Base-by-base conservation (phyloP, 768 basidiomycete genomes). In the Rhodotorula paludigena region DNA sequence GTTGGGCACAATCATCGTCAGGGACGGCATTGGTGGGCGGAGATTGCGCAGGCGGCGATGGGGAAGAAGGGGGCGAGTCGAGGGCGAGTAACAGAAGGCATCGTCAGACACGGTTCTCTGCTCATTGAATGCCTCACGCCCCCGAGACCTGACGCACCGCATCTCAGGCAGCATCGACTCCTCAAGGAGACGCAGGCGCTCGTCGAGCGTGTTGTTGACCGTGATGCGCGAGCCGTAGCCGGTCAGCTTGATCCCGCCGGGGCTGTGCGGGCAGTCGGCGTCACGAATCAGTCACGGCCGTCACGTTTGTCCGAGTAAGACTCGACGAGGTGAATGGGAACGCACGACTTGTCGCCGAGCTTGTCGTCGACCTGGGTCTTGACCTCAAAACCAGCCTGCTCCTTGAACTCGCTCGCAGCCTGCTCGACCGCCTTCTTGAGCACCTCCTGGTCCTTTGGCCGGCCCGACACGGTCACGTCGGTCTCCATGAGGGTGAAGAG, bases 101-200 rank as follows among this genome's bases (percentile, higher is more conserved):
- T n/a, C n/a, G n/a, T n/a, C n/a, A n/a, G n/a, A n/a, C n/a, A n/a
- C n/a, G n/a, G n/a, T n/a, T n/a, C n/a, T n/a, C n/a, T n/a, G n/a
- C n/a, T n/a, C n/a, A n/a, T n/a, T n/a, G n/a, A n/a, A n/a, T n/a
- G n/a, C n/a, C n/a, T n/a, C n/a, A n/a, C n/a, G n/a, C n/a, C n/a
- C n/a, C n/a, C n/a, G n/a, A n/a, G n/a, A n/a, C n/a, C n/a, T n/a
- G n/a, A n/a, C n/a, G n/a, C n/a, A n/a, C n/a, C n/a, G 82, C 73
- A 98, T 90, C 80, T 96, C 92, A 3, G 94, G 94, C 33, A 98
- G 82, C 94, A 97, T 97, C 90, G 94, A 65, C 39, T 96, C 90
- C 80, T 97, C 92, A 47, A 99, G 80, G 72, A 98, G 78, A 71
- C 86, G 83, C 76, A 99, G 79, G 54, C 94, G 84, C 78, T 97